These are phyloP conservation scores for Cladosporium sp. DNA, from an alignment of 2,329 filamentous ascomycete species.

Conservation along the genomic window DNA sequence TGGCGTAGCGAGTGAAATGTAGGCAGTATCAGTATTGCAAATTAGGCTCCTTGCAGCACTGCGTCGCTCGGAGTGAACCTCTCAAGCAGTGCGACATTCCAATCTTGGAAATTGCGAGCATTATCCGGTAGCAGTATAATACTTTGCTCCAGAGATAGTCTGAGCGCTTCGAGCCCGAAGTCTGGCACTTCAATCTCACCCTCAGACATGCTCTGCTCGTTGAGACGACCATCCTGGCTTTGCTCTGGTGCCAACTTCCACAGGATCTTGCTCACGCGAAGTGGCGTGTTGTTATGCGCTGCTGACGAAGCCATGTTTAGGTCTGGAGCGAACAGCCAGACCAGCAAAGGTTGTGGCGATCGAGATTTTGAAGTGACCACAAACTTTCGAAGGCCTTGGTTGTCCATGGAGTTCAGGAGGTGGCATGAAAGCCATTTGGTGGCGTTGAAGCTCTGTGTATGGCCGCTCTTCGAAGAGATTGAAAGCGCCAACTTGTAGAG, in stretches of 20 bases:
- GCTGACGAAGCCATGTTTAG: conserved; percentile 51
- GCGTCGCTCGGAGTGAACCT: conserved; percentile 41
- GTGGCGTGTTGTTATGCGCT: conserved; percentile 31
- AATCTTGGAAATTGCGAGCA: conserved; percentile 59
- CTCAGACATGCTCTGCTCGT: conserved; percentile 19
- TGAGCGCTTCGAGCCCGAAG: conserved; percentile 37
- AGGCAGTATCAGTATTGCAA: not conserved
- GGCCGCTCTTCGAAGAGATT: conserved; percentile 14
- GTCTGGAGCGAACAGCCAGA: conserved; percentile 60
- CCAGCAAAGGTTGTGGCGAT: conserved; percentile 14
- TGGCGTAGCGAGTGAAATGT: no score
- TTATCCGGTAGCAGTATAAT: conserved; percentile 47
- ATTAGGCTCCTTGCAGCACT: not conserved
- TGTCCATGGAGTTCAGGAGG: conserved; percentile 53
- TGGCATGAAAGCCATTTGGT: conserved; percentile 51
- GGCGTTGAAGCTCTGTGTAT: conserved; percentile 17
- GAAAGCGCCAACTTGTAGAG: conserved; percentile 28
- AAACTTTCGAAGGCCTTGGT: conserved; percentile 54
- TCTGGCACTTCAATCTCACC: conserved; percentile 26
- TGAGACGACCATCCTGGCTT: conserved; percentile 16
- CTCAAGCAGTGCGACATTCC: conserved; percentile 62
- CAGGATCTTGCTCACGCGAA: conserved; percentile 56
- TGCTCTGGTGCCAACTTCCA: conserved; percentile 32
- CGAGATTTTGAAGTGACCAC: conserved; percentile 47
- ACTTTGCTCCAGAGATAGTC: conserved; percentile 39